A percentile compares a stretch with the other conserved stretches of the same genome.
These are phyloP conservation scores for Plicaturopsis crispa DNA, from an alignment of 768 basidiomycete species.

Conservation along the genomic window DNA sequence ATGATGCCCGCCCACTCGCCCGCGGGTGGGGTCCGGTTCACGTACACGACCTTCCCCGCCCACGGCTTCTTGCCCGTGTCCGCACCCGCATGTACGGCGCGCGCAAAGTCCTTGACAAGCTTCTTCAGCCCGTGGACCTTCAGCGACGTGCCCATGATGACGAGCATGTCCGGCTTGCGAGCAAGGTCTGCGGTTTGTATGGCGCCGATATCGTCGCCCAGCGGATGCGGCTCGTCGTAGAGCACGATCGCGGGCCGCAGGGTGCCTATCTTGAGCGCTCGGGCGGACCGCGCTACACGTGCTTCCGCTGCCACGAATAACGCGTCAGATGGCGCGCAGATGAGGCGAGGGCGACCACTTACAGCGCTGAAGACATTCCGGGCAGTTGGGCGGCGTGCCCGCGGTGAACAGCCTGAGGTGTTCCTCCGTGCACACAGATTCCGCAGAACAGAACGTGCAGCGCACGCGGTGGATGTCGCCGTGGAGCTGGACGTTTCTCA, in stretches of 20 bases:
- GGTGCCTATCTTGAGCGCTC: conserved; percentile 71
- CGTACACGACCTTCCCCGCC: conserved; percentile 74
- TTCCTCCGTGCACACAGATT: conserved; percentile 60
- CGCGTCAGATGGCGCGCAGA: conserved; percentile 3
- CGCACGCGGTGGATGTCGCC: conserved; percentile 91
- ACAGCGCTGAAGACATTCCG: conserved; percentile 80
- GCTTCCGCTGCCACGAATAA: conserved; percentile 43
- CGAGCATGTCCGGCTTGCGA: conserved; percentile 82
- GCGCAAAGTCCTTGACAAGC: conserved; percentile 91
- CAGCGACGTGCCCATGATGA: conserved; percentile 96
- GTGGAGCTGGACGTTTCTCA: conserved; percentile 89
- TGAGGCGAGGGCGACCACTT: conserved; percentile 23
- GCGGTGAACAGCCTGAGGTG: conserved; percentile 57
- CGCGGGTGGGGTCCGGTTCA: conserved; percentile 83
- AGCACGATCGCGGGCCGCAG: conserved; percentile 91
- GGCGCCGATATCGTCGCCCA: conserved; percentile 85
- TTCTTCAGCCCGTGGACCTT: conserved; percentile 94
- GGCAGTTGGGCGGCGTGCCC: conserved; percentile 78
- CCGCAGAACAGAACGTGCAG: conserved; percentile 77
- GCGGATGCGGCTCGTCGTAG: conserved; percentile 90
- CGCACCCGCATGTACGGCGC: conserved; percentile 57
- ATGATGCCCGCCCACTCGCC: conserved; percentile 88
- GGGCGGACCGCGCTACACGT: conserved; percentile 77
- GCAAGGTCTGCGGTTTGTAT: conserved; percentile 72
- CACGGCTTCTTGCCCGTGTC: conserved; percentile 25